Evolutionary conservation across 148 eudicot genomes (phyloP).

Genomic region (Euryodendron excelsum): DNA sequence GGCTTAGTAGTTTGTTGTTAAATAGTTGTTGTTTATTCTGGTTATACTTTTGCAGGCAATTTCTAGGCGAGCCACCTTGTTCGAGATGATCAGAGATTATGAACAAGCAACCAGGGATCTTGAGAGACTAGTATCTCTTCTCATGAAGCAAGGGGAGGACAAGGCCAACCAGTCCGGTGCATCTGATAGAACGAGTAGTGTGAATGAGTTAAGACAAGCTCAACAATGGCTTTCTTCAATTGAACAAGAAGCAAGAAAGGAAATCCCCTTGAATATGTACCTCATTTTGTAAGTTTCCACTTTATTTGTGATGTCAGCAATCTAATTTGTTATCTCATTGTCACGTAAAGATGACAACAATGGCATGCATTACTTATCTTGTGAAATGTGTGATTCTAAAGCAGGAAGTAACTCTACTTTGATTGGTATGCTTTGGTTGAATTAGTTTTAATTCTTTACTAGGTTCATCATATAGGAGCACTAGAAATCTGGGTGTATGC

Average conservation of each 20-base stretch:
- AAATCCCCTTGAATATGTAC: slow-evolving; percentile 68
- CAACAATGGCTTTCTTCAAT: slow-evolving; percentile 50
- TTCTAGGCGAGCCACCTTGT: slow-evolving; percentile 81
- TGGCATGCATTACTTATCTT: not conserved
- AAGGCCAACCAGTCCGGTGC: slow-evolving; percentile 41
- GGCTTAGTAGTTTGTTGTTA: not conserved
- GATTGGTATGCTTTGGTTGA: not conserved
- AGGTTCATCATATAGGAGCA: not conserved
- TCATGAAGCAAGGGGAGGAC: slow-evolving; percentile 57
- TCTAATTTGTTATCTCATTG: not conserved
- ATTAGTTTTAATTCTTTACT: not conserved
- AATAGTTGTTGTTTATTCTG: slow-evolving; percentile 1
- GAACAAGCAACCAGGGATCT: slow-evolving; percentile 83
- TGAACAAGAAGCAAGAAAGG: slow-evolving; percentile 73
- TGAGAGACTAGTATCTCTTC: slow-evolving; percentile 51
- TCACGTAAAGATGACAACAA: not conserved
- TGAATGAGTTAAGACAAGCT: slow-evolving; percentile 67
- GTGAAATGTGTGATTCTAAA: not conserved
- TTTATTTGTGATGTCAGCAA: not conserved
- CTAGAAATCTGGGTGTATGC: not conserved
- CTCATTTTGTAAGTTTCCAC: slow-evolving; percentile 72
- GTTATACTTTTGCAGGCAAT: slow-evolving; percentile 53
- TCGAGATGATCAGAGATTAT: slow-evolving; percentile 92
- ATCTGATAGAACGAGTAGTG: slow-evolving; percentile 35
- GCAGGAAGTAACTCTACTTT: not conserved